phyloP scores from a whole-genome alignment of 2,329 filamentous ascomycete species.

The Bimuria novae-zelandiae region DNA sequence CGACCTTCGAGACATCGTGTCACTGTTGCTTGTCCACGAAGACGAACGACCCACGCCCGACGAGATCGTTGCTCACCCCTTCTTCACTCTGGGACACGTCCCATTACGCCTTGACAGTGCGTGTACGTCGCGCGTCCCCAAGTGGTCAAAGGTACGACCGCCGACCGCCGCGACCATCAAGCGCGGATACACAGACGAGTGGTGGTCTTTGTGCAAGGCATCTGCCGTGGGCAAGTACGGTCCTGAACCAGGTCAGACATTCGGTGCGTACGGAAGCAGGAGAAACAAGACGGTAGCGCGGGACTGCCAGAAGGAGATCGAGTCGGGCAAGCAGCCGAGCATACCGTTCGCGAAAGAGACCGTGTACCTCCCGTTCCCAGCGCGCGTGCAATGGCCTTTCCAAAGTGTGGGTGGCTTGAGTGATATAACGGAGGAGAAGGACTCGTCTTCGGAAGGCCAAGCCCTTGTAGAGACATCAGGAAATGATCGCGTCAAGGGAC shows the following conservation, averaged over 20 bases:
- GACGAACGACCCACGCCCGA: conserved; percentile 77
- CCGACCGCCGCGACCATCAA: conserved; percentile 50
- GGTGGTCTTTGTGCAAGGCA: conserved; percentile 55
- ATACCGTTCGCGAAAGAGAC: conserved; percentile 55
- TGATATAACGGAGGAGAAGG: conserved; percentile 49
- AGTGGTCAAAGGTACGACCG: conserved; percentile 52
- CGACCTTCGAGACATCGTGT: conserved; percentile 78
- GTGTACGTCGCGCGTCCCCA: conserved; percentile 52
- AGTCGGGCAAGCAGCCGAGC: conserved; percentile 52
- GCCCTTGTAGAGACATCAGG: conserved; percentile 52
- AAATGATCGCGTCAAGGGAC: conserved; percentile 47
- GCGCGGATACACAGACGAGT: conserved; percentile 56
- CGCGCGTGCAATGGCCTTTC: conserved; percentile 44
- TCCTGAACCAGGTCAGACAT: conserved; percentile 50
- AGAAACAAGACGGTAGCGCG: conserved; percentile 55
- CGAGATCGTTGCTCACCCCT: conserved; percentile 76
- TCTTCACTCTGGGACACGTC: conserved; percentile 78
- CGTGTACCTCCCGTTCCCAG: conserved; percentile 54
- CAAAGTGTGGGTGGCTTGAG: conserved; percentile 38
- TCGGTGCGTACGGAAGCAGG: conserved; percentile 53
- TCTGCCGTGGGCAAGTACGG: conserved; percentile 56
- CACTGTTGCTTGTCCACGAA: conserved; percentile 74
- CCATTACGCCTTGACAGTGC: conserved; percentile 57
- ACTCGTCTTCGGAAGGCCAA: conserved; percentile 44
- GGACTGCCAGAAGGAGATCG: conserved; percentile 56